Evolutionary conservation across 768 basidiomycete species (phyloP), one percentile per base, ranked within the genome.

Genomic region (Pisolithus tinctorius): DNA sequence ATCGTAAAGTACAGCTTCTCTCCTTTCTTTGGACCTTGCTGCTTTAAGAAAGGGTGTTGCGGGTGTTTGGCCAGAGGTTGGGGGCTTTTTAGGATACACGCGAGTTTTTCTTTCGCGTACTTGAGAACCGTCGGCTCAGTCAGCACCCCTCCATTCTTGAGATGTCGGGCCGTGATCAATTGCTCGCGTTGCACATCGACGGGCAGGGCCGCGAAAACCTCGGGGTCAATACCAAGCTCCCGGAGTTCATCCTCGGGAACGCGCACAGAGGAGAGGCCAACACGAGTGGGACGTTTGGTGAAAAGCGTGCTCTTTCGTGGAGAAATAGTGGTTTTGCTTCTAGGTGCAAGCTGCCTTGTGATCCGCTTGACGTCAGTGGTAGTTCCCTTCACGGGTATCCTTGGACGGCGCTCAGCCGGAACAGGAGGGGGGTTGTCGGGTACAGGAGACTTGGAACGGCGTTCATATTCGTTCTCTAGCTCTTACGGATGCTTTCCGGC

Each of bases 161-260:
- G 60, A 20, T 82, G 69, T 17, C 86, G 74, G 20, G 78, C 79
- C 45, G 73, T 68, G n/a, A 78, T 71, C 27, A 94, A 68, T 54
- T 88, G 84, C 59, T 95, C 91, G 46, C 80, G 77, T 61, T 91
- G 87, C 40, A 91, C 63, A 23, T 80, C 75, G 1, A 67, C 65
- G 0, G 90, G 91, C 3, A 97, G 65, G 30, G 67, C 70, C 0
- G 66, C 69, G 58, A 88, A 93, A 6, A 89, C 82, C 6, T 75
- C 79, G 0, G 81, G 81, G 62, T 93, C 92, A 59, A 97, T 80
- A 10, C 77, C 81, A 23, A 93, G 72, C 36, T 76, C 73, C 13
- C 60, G 66, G 38, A 96, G 72, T 58, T 90, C 82, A 2, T 65
- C 71, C 16, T 82, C 75, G 0, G 79, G 66, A 23, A 85, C 71